Percentiles rank a stretch among this genome's conserved stretches.
Evolutionary conservation across 805 yeast genomes (phyloP).

Genomic region (Cyberlindnera euphorbiiphila): DNA sequence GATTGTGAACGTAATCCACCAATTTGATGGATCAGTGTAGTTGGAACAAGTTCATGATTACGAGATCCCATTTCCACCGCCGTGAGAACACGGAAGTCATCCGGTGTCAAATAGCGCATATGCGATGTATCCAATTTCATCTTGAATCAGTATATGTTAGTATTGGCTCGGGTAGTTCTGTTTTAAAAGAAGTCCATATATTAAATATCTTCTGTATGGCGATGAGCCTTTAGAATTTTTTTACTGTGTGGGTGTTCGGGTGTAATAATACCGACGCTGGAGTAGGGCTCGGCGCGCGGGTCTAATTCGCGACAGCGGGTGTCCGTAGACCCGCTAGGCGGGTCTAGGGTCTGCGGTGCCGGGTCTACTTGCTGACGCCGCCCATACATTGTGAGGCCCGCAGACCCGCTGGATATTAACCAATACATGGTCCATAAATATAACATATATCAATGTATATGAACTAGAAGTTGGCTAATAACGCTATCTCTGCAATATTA

Average conservation of each 20-base stretch:
- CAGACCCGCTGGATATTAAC: no score
- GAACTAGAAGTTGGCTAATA: no score
- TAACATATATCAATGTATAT: no score
- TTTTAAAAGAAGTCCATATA: not conserved
- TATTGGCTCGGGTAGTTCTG: constrained; percentile 14
- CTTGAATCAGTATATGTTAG: constrained; percentile 1
- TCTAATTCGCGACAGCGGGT: no score
- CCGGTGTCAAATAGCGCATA: constrained; percentile 88
- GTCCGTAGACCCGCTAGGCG: no score
- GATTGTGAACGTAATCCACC: constrained; percentile 75
- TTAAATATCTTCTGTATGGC: not conserved
- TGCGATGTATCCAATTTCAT: constrained; percentile 94
- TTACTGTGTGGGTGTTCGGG: not conserved
- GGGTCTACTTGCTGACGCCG: no score
- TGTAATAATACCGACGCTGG: no score
- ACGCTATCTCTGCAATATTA: no score
- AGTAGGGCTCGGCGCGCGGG: no score
- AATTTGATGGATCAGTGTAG: constrained; percentile 71
- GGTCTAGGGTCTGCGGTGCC: no score
- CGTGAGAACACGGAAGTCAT: constrained; percentile 83
- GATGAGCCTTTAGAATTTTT: constrained; percentile 8
- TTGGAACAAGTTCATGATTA: constrained; percentile 94
- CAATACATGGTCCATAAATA: no score
- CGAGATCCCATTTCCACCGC: constrained; percentile 90
- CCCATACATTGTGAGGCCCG: no score